These are phyloP conservation scores for Mycena pura DNA, from an alignment of 768 basidiomycete species.

Conservation along the genomic window DNA sequence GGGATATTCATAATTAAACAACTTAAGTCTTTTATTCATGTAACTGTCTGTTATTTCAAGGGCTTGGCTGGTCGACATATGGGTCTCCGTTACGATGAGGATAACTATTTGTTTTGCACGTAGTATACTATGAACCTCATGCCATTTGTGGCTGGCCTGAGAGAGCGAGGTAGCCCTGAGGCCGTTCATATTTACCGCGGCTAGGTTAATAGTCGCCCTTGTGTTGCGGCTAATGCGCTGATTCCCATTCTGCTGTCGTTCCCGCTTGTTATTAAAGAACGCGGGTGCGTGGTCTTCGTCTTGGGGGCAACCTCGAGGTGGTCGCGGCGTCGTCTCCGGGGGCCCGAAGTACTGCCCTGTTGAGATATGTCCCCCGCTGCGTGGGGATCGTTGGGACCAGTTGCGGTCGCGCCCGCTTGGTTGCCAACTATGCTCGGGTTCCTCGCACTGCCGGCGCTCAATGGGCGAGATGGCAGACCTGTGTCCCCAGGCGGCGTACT, in stretches of 20 bases:
- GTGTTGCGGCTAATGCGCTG: neutral
- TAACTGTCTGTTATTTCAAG: neutral
- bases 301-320: too few relatives aligned
- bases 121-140: neutral
- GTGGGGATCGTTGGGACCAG: too few relatives aligned
- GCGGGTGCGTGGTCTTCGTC: neutral
- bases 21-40: neutral
- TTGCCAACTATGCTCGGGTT: too few relatives aligned
- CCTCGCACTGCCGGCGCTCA: too few relatives aligned
- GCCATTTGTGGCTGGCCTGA: conserved; percentile 6
- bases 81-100: neutral
- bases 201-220: neutral
- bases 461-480: too few relatives aligned
- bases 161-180: neutral
- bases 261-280: neutral
- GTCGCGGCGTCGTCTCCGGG: too few relatives aligned
- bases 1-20: neutral
- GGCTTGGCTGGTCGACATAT: neutral
- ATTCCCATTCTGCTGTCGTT: neutral
- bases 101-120: neutral
- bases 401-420: too few relatives aligned
- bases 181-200: neutral
- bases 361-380: too few relatives aligned
- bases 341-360: too few relatives aligned
- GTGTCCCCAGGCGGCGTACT: neutral